Evolutionary conservation across 1,139 yeast species (phyloP).

Genomic region (Suhomyces taliae): DNA sequence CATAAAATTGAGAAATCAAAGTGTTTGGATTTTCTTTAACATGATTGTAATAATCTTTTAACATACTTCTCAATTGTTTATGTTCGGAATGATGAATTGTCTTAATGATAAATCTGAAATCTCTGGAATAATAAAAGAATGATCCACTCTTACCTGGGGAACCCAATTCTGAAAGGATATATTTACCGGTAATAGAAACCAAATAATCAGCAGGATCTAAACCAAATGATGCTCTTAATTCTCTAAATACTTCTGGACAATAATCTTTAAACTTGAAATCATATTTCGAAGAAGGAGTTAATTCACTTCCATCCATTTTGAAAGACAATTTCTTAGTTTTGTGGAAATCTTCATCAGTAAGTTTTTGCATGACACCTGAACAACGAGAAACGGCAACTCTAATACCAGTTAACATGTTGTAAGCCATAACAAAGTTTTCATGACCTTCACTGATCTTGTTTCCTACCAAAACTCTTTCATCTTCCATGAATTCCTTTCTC

Average conservation of each 20-base stretch:
- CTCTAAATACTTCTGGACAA: slow-evolving; percentile 91
- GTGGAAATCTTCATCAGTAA: slow-evolving; percentile 68
- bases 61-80: slow-evolving; percentile 69
- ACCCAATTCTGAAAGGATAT: slow-evolving; percentile 86
- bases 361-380: slow-evolving; percentile 78
- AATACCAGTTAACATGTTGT: slow-evolving; percentile 96
- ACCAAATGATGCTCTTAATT: slow-evolving; percentile 73
- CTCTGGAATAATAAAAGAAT: slow-evolving; percentile 91
- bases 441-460: slow-evolving; percentile 90
- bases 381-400: slow-evolving; percentile 92
- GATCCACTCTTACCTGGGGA: slow-evolving; percentile 98
- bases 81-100: slow-evolving; percentile 95
- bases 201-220: slow-evolving; percentile 95
- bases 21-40: slow-evolving; percentile 86
- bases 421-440: slow-evolving; percentile 89
- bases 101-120: slow-evolving; percentile 89
- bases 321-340: slow-evolving; percentile 78
- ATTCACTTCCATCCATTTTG: slow-evolving; percentile 83
- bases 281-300: slow-evolving; percentile 90
- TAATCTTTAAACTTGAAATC: slow-evolving; percentile 97
- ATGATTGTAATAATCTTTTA: slow-evolving; percentile 78
- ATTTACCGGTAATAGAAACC: slow-evolving; percentile 88
- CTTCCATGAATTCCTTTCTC: slow-evolving; percentile 48
- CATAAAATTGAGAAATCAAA: slow-evolving; percentile 88
- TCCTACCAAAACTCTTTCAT: slow-evolving; percentile 70